Evolutionary conservation across 331 rosid genomes (phyloP), one percentile per base, ranked within the genome.

Genomic region (Quercus phellos): DNA sequence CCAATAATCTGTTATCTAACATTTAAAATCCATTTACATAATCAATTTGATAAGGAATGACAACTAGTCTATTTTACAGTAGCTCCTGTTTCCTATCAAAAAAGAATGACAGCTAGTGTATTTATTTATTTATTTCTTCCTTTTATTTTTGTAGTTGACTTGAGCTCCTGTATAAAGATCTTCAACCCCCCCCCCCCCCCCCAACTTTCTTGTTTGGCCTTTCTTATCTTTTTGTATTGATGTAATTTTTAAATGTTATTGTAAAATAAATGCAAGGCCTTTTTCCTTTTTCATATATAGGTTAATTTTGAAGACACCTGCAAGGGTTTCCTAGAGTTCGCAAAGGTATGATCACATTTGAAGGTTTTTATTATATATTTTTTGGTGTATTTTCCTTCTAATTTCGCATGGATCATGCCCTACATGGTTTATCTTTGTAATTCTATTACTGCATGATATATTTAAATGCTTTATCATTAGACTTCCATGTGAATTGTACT

Each of bases 311-410:
- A 92, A 92, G 98, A 94, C 75, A 91, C 98, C 51, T 90, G 98
- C 89, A 94, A 94, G 79, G 99, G 99, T 43, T 94, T 92, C 84
- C 90, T 94, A n/a, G 99, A 94, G 80, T 96, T 94, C 84, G 97
- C 98, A 7, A 92, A 94, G 98, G 99, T 94, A 88, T 82, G 68
- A 3, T 35, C 78, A 66, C 55, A 53, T 72, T 68, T 58, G 66
- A 68, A 68, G 53, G 27, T 61, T 63, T 58, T 55, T 61, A 72
- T 8, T 59, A 21, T 70, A 66, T 75, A 55, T 19, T 59, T 70
- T 72, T 30, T 10, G 22, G 61, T 76, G 56, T 56, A 42, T 38
- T 55, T 68, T n/a, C 56, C 9, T 77, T 46, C 16, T 59, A 34
- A 42, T 55, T 17, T 5, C 58, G 13, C 3, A 68, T 26, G 35